Percentiles rank a stretch among this genome's conserved stretches.
phyloP scores from a whole-genome alignment of 306 rosid genomes.

The Malus orientalis region DNA sequence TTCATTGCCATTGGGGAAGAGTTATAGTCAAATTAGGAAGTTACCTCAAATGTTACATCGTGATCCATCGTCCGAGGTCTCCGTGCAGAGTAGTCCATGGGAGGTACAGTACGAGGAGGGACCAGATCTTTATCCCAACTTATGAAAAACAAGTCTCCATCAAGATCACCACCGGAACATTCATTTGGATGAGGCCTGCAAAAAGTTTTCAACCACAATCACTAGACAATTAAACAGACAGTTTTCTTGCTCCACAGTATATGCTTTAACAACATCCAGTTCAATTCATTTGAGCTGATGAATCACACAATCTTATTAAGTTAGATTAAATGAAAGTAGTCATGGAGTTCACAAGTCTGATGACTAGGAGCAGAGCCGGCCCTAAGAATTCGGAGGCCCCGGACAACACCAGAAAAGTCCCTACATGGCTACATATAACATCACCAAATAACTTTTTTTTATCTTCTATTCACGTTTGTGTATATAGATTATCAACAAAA shows the following conservation, averaged over 20 bases:
- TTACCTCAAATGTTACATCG: slow-evolving; percentile 71
- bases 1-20: background rate
- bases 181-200: slow-evolving; percentile 97
- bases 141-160: slow-evolving; percentile 82
- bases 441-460: no score
- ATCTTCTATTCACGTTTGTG: no score
- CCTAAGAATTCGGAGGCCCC: no score
- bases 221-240: slow-evolving; percentile 4
- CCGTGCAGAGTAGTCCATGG: slow-evolving; percentile 82
- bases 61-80: slow-evolving; percentile 87
- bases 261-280: background rate
- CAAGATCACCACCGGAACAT: slow-evolving; percentile 98
- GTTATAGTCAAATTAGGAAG: background rate
- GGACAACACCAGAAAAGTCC: no score
- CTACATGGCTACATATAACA: no score
- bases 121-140: slow-evolving; percentile 75
- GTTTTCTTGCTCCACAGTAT: background rate
- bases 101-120: slow-evolving; percentile 50
- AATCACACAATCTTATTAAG: background rate
- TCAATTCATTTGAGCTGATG: background rate
- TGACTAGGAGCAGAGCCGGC: no score
- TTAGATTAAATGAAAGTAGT: background rate
- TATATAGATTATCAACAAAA: no score
- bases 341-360: background rate
- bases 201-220: slow-evolving; percentile 12